These are phyloP conservation scores for Fraxinus cuspidata DNA, from an alignment of 257 asterid genomes.

Conservation along the genomic window DNA sequence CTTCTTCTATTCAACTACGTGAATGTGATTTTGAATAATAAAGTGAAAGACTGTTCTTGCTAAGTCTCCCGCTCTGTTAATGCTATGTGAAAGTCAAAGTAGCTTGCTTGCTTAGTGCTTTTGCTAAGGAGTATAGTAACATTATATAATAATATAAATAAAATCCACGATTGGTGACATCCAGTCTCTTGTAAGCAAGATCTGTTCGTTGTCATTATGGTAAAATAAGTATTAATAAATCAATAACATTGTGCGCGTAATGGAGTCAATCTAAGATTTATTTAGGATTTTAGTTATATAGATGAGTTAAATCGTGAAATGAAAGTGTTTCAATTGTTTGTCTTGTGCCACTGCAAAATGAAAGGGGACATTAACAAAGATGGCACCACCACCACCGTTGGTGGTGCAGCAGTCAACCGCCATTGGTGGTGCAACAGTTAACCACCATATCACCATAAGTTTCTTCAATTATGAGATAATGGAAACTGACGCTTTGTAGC, in stretches of 20 bases:
- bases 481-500: not conserved
- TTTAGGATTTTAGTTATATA: not conserved
- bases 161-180: not conserved
- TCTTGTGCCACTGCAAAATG: not conserved
- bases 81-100: not conserved
- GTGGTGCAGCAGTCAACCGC: not conserved
- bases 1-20: not conserved
- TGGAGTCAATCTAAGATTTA: not conserved
- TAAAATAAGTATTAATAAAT: no score
- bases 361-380: not conserved
- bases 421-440: not conserved
- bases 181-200: not conserved
- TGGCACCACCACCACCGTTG: not conserved
- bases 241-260: not conserved
- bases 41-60: not conserved
- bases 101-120: not conserved
- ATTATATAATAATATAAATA: not conserved
- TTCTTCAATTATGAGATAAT: not conserved
- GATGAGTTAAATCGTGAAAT: not conserved
- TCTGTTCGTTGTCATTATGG: not conserved
- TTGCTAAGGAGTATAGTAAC: not conserved
- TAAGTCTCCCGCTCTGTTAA: not conserved
- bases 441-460: not conserved
- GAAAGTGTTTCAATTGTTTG: not conserved
- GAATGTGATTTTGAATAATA: not conserved